A percentile compares a stretch with the other conserved stretches of the same genome.
These are phyloP conservation scores for Helicostylum pulchrum DNA, from an alignment of 192 early-diverging fungal species.

Conservation along the genomic window DNA sequence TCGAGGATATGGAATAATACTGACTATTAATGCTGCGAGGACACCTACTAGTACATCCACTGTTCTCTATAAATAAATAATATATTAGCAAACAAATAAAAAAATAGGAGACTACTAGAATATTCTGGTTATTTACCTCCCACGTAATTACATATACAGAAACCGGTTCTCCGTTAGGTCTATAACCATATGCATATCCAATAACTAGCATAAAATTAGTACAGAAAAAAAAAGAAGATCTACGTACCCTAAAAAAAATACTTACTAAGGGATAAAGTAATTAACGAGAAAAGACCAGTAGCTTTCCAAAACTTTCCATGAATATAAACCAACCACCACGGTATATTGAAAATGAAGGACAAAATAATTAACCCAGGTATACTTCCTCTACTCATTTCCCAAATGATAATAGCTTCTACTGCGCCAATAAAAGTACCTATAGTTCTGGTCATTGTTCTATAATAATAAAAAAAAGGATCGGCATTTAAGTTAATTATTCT, in stretches of 20 bases:
- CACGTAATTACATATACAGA: constrained; percentile 24
- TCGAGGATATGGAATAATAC: constrained; percentile 29
- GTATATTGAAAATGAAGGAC: constrained; percentile 31
- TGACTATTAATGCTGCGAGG: constrained; percentile 29
- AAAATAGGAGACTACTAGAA: background rate
- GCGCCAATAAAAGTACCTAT: constrained; percentile 33
- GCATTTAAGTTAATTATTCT: background rate
- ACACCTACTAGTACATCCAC: constrained; percentile 31
- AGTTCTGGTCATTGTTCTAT: constrained; percentile 30
- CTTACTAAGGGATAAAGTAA: constrained; percentile 35
- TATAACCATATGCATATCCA: constrained; percentile 23
- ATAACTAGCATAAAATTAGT: constrained; percentile 18
- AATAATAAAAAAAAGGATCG: background rate
- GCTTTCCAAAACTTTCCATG: constrained; percentile 33
- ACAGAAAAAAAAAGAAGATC: constrained; percentile 1
- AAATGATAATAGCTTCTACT: constrained; percentile 24
- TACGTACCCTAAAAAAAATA: background rate
- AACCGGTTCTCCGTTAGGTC: background rate
- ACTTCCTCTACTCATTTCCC: constrained; percentile 26
- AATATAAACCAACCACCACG: constrained; percentile 32
- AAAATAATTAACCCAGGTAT: constrained; percentile 16
- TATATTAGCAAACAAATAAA: background rate
- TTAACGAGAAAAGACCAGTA: constrained; percentile 35
- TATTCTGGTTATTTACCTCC: constrained; percentile 4
- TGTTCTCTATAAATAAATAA: constrained; percentile 22